Evolutionary conservation across 306 rosid genomes (phyloP).

Genomic region (Cicer pinnatifidum): DNA sequence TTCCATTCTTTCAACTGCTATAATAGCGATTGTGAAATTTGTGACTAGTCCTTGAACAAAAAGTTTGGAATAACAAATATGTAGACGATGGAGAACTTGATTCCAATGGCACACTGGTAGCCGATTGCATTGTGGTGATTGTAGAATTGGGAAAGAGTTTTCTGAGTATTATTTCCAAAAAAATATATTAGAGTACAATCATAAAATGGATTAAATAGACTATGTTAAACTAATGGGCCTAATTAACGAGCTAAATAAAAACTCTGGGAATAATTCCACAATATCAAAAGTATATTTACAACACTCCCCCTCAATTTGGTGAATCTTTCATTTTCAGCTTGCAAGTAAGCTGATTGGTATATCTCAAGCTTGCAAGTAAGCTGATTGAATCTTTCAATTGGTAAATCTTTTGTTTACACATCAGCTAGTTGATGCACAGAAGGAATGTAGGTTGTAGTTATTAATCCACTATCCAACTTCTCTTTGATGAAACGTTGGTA

Average conservation of each 20-base stretch:
- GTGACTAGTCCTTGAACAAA: too few species aligned
- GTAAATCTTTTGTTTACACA: not conserved
- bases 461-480: not conserved
- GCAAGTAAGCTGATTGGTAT: not conserved
- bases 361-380: too few species aligned
- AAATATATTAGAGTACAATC: not conserved
- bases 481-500: not conserved
- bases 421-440: not conserved
- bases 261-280: not conserved
- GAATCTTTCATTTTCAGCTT: not conserved
- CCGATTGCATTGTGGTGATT: not conserved
- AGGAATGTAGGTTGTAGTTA: not conserved
- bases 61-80: not conserved
- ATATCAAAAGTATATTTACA: not conserved
- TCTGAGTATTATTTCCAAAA: not conserved
- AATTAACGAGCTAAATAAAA: too few species aligned
- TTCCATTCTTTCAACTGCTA: conserved; percentile 29
- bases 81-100: not conserved
- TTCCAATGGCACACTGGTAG: not conserved
- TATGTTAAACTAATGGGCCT: not conserved
- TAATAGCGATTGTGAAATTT: conserved; percentile 2
- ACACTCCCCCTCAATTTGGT: too few species aligned
- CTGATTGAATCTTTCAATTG: not conserved
- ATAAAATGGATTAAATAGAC: not conserved
- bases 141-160: not conserved